Percentiles rank a stretch among this genome's conserved stretches.
Conservation (phyloP, 257 asterid species). For the Catharanthus roseus region DNA sequence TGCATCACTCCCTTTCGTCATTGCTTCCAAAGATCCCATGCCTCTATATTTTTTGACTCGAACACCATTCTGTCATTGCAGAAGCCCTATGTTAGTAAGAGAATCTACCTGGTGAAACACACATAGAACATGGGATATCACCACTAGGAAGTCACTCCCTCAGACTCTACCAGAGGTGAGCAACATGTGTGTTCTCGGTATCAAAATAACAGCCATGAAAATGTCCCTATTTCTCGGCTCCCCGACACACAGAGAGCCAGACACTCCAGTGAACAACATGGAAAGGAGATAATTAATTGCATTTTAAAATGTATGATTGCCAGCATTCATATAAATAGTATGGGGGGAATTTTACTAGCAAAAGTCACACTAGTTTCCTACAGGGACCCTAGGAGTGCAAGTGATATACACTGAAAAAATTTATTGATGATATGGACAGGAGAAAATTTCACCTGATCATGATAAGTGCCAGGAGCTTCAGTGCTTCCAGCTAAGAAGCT, state of each 20-base stretch:
- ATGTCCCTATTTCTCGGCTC: background rate
- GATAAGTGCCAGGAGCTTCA: constrained; percentile 83
- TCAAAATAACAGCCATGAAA: background rate
- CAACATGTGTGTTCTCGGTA: background rate
- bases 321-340: no score
- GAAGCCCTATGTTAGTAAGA: background rate
- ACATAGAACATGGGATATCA: background rate
- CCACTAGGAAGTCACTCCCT: background rate
- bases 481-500: constrained; percentile 88
- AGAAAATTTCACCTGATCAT: constrained; percentile 44
- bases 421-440: background rate
- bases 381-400: background rate
- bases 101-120: background rate
- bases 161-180: background rate
- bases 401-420: background rate
- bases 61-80: constrained; percentile 37
- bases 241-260: background rate
- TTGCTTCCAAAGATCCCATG: constrained; percentile 96
- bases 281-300: background rate
- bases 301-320: background rate
- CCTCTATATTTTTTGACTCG: constrained; percentile 73
- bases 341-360: background rate
- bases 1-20: constrained; percentile 89
- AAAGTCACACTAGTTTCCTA: background rate
- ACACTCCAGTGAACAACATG: background rate